A percentile compares a stretch with the other conserved stretches of the same genome.
Evolutionary conservation across 257 asterid genomes (phyloP).

Genomic region (Fraxinus cuspidata): DNA sequence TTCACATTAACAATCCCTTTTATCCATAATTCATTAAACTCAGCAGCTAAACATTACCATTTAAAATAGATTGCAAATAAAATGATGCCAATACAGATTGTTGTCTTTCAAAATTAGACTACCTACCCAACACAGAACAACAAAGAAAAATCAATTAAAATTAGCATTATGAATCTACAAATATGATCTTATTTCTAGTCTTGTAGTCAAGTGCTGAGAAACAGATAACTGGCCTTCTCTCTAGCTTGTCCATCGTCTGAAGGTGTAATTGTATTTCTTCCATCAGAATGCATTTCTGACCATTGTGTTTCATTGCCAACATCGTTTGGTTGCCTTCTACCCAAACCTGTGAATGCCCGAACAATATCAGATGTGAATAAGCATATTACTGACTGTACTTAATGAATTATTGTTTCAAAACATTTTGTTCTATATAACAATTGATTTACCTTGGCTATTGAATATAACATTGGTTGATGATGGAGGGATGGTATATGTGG

Average conservation of each 20-base stretch:
- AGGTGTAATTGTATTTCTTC: no score
- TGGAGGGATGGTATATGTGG: no score
- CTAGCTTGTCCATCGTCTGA: background rate
- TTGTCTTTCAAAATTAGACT: background rate
- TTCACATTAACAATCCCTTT: background rate
- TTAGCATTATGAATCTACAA: background rate
- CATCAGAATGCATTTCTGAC: no score
- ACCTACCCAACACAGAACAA: background rate
- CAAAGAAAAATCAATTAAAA: slow-evolving; percentile 6
- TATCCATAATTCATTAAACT: background rate
- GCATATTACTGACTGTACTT: no score
- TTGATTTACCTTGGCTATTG: no score
- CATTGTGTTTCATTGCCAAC: no score
- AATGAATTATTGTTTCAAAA: no score
- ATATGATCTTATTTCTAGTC: background rate
- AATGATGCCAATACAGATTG: background rate
- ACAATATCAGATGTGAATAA: no score
- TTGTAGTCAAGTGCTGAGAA: background rate
- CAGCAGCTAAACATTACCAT: background rate
- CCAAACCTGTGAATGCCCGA: no score
- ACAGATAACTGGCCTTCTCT: slow-evolving; percentile 22
- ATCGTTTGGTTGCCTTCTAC: no score
- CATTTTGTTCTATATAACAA: no score
- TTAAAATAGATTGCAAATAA: background rate
- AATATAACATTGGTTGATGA: no score